phyloP scores from a whole-genome alignment of 2,329 filamentous ascomycete genomes.

The Talaromyces sp. region DNA sequence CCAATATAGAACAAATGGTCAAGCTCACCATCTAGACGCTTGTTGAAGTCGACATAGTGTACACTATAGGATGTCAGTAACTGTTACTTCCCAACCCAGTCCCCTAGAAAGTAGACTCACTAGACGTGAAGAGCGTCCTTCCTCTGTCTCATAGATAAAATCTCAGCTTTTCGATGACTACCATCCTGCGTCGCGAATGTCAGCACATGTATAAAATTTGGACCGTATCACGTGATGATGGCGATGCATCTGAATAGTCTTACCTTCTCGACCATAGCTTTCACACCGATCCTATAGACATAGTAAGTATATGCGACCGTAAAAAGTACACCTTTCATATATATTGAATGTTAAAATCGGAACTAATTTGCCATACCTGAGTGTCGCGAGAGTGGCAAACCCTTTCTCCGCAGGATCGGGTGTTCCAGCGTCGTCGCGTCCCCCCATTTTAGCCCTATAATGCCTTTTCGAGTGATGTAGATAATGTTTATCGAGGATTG shows the following conservation, averaged over 20 bases:
- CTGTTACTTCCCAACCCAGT: background rate
- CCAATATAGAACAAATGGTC: background rate
- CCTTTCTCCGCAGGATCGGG: conserved; percentile 68
- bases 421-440: conserved; percentile 55
- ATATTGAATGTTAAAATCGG: background rate
- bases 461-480: background rate
- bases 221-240: conserved; percentile 33
- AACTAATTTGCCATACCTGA: conserved; percentile 57
- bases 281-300: conserved; percentile 59
- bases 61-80: conserved; percentile 50
- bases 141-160: conserved; percentile 86
- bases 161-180: conserved; percentile 85
- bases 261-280: conserved; percentile 68
- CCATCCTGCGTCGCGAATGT: conserved; percentile 57
- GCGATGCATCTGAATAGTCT: conserved; percentile 26
- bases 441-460: conserved; percentile 47
- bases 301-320: conserved; percentile 36
- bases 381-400: conserved; percentile 77
- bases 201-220: conserved; percentile 13
- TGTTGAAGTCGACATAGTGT: conserved; percentile 98
- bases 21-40: conserved; percentile 59
- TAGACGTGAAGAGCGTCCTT: conserved; percentile 89
- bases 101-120: conserved; percentile 31
- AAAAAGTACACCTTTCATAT: conserved; percentile 23
- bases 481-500: background rate